Evolutionary conservation across 371 early-diverging fungal genomes (phyloP).

Genomic region (Syncephalastrum racemosum): DNA sequence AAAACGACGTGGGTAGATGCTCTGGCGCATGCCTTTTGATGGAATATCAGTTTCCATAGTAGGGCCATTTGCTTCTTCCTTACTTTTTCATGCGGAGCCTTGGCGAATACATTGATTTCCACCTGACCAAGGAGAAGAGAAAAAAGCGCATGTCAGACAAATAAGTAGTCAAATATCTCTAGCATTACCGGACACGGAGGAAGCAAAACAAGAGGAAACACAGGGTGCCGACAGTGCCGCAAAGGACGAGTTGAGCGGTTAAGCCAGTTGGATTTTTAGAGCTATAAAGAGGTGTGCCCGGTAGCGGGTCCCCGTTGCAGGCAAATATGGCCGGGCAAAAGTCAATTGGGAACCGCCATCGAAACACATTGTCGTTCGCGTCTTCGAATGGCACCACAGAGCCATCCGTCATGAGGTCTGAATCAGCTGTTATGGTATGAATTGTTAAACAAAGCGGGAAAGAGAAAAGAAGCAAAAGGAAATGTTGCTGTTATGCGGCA

Average conservation of each 20-base stretch:
- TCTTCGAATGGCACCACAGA: no score
- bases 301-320: slow-evolving; percentile 38
- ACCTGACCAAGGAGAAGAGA: slow-evolving; percentile 27
- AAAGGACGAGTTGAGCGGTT: slow-evolving; percentile 43
- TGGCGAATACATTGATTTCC: slow-evolving; percentile 63
- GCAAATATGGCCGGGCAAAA: slow-evolving; percentile 29
- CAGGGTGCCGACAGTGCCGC: slow-evolving; percentile 37
- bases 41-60: neutral
- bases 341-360: slow-evolving; percentile 17
- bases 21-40: slow-evolving; percentile 53
- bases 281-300: slow-evolving; percentile 43
- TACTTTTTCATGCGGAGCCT: slow-evolving; percentile 63
- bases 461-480: neutral
- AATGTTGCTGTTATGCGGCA: neutral
- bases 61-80: neutral
- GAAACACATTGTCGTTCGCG: no score
- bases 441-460: neutral
- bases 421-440: neutral
- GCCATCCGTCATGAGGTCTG: no score
- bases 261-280: slow-evolving; percentile 48
- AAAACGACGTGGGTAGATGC: slow-evolving; percentile 49
- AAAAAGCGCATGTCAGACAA: neutral
- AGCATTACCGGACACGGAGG: slow-evolving; percentile 37
- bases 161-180: neutral
- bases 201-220: slow-evolving; percentile 48